Evolutionary conservation across 2,329 filamentous ascomycete genomes (phyloP).

Genomic region (Fusarium bactridioides): DNA sequence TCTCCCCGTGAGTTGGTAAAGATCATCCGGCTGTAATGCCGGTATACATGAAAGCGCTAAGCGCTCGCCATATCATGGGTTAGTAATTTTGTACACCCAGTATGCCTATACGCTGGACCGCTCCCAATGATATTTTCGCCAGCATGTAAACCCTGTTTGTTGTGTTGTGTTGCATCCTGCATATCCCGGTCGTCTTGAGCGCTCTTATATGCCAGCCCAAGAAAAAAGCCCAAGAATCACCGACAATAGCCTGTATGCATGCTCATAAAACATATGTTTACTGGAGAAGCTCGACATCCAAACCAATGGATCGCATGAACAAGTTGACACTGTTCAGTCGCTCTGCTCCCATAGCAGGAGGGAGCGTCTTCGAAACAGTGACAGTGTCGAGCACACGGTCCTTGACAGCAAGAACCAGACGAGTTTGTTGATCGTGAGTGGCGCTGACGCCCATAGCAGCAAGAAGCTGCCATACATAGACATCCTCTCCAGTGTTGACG

Average conservation of each 20-base stretch:
- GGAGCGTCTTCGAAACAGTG: constrained; percentile 84
- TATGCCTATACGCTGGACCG: constrained; percentile 15
- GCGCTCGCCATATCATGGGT: constrained; percentile 27
- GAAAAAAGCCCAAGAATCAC: constrained; percentile 40
- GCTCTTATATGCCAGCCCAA: constrained; percentile 39
- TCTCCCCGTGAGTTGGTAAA: constrained; percentile 22
- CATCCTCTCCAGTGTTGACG: constrained; percentile 89
- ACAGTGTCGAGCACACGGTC: constrained; percentile 98
- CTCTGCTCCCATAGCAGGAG: constrained; percentile 82
- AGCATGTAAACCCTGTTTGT: constrained; percentile 27
- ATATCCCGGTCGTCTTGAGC: constrained; percentile 32
- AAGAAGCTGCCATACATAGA: constrained; percentile 98
- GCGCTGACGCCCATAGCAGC: constrained; percentile 94
- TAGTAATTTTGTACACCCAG: constrained; percentile 36
- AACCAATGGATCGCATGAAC: constrained; percentile 98
- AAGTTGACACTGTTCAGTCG: constrained; percentile 93
- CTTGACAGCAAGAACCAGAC: constrained; percentile 94
- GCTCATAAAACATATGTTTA: constrained; percentile 37
- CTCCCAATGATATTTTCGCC: constrained; percentile 35
- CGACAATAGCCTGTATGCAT: constrained; percentile 31
- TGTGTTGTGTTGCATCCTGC: constrained; percentile 20
- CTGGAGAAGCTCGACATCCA: constrained; percentile 83
- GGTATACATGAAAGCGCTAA: constrained; percentile 26
- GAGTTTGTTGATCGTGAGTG: constrained; percentile 92
- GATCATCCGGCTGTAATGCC: constrained; percentile 27